These are phyloP conservation scores for Alternaria novae-zelandiae DNA, from an alignment of 2,329 filamentous ascomycete species.

Conservation along the genomic window DNA sequence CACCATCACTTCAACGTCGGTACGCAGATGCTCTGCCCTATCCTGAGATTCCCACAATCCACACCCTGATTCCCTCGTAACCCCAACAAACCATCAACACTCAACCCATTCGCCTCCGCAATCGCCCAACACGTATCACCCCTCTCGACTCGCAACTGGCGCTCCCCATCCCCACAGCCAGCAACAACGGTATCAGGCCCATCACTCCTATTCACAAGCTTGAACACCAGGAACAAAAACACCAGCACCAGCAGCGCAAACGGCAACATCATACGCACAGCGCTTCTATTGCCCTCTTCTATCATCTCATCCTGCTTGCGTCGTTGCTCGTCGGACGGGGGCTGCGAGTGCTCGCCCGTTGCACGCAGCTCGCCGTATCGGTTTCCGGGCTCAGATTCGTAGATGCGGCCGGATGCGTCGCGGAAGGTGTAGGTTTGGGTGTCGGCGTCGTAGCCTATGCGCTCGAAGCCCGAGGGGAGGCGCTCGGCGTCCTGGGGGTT, in stretches of 20 bases:
- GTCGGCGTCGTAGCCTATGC: constrained; percentile 64
- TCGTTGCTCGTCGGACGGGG: background rate
- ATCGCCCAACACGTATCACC: constrained; percentile 64
- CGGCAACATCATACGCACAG: constrained; percentile 64
- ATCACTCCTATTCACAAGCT: constrained; percentile 19
- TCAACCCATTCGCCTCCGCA: constrained; percentile 52
- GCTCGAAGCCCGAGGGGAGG: constrained; percentile 62
- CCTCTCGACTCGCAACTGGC: constrained; percentile 50
- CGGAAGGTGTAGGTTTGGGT: constrained; percentile 61
- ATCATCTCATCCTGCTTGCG: constrained; percentile 20
- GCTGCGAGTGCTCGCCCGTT: constrained; percentile 13
- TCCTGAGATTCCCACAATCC: constrained; percentile 55
- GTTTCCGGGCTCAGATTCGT: constrained; percentile 59
- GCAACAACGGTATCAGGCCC: constrained; percentile 7
- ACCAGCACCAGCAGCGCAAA: constrained; percentile 63
- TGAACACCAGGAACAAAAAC: constrained; percentile 56
- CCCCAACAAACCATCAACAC: constrained; percentile 55
- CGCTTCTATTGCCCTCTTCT: constrained; percentile 39
- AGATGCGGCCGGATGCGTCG: constrained; percentile 57
- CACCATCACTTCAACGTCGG: constrained; percentile 26
- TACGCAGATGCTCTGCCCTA: constrained; percentile 57
- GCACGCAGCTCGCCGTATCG: constrained; percentile 56
- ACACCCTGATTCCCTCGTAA: constrained; percentile 53
- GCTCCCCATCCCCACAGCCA: constrained; percentile 34
- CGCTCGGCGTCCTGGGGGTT: constrained; percentile 55